A percentile compares a stretch with the other conserved stretches of the same genome.
These are phyloP conservation scores for Globisporangium acanthophoron DNA, from an alignment of 352 stramenopile species.

Conservation along the genomic window DNA sequence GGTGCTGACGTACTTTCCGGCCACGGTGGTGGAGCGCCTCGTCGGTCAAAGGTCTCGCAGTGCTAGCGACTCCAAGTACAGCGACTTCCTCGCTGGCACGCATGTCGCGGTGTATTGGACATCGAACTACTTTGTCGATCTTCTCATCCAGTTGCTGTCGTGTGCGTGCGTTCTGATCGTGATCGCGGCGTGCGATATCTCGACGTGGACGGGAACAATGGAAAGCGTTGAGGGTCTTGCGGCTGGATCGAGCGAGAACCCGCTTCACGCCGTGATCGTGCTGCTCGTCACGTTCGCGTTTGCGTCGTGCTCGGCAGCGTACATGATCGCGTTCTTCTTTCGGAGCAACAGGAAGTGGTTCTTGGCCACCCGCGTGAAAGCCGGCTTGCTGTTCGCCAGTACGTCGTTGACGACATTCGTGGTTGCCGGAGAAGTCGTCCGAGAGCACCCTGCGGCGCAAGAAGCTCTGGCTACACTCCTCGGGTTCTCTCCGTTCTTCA, in stretches of 20 bases:
- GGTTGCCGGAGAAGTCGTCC: constrained; percentile 1
- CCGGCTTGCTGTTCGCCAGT: constrained; percentile 12
- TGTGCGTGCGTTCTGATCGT: constrained; percentile 21
- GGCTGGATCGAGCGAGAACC: constrained; percentile 16
- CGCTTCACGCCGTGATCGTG: constrained; percentile 12
- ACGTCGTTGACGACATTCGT: constrained; percentile 16
- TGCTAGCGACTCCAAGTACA: constrained; percentile 88
- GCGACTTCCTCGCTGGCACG: constrained; percentile 89
- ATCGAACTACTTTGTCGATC: constrained; percentile 91
- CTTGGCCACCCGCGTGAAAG: constrained; percentile 9
- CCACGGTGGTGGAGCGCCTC: constrained; percentile 89
- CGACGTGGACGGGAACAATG: constrained; percentile 20
- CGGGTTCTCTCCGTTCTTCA: constrained; percentile 23
- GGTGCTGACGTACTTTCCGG: constrained; percentile 87
- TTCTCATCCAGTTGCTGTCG: constrained; percentile 80
- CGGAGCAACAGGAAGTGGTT: neutral
- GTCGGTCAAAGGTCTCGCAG: constrained; percentile 82
- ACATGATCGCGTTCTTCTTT: constrained; percentile 15
- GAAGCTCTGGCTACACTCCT: constrained; percentile 14
- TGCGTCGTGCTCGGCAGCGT: constrained; percentile 15
- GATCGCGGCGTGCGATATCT: constrained; percentile 36
- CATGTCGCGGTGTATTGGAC: constrained; percentile 91
- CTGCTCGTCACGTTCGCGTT: constrained; percentile 19
- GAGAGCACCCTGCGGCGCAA: neutral
- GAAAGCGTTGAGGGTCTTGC: constrained; percentile 18